A percentile compares a stretch with the other conserved stretches of the same genome.
Evolutionary conservation across 2,329 filamentous ascomycete species (phyloP).

Genomic region (Aspergillus quadricinctus): DNA sequence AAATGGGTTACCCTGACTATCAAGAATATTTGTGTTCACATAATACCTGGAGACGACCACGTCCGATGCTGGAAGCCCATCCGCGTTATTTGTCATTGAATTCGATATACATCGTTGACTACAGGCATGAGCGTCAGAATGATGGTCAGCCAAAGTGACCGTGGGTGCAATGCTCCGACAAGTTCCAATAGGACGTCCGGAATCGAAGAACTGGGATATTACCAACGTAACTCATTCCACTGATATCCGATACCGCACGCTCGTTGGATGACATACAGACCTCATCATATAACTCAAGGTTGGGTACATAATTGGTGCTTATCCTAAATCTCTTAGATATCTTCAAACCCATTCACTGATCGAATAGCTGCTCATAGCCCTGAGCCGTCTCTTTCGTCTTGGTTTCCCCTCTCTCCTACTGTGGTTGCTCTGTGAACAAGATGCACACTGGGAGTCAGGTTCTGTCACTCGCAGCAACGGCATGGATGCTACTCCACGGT

Average conservation of each 20-base stretch:
- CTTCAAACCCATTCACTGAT: not conserved
- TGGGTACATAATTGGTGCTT: conserved; percentile 1
- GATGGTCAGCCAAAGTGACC: not conserved
- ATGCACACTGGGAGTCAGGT: conserved; percentile 17
- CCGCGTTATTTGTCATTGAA: not conserved
- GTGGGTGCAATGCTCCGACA: not conserved
- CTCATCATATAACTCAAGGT: conserved; percentile 1
- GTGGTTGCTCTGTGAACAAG: not conserved
- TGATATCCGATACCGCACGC: not conserved
- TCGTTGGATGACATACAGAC: conserved; percentile 4
- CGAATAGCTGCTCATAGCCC: not conserved
- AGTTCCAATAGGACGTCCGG: not conserved
- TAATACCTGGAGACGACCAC: not conserved
- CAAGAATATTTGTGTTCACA: not conserved
- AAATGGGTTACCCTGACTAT: not conserved
- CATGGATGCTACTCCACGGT: conserved; percentile 14
- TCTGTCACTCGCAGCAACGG: conserved; percentile 13
- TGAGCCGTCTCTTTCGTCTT: not conserved
- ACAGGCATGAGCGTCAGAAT: not conserved
- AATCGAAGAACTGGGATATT: not conserved
- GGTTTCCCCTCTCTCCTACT: not conserved
- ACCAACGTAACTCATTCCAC: not conserved
- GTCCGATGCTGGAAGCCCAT: not conserved
- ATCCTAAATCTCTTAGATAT: not conserved
- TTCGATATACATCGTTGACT: not conserved